Base-by-base conservation (phyloP, 768 basidiomycete species). In the Lentinula detonsa region DNA sequence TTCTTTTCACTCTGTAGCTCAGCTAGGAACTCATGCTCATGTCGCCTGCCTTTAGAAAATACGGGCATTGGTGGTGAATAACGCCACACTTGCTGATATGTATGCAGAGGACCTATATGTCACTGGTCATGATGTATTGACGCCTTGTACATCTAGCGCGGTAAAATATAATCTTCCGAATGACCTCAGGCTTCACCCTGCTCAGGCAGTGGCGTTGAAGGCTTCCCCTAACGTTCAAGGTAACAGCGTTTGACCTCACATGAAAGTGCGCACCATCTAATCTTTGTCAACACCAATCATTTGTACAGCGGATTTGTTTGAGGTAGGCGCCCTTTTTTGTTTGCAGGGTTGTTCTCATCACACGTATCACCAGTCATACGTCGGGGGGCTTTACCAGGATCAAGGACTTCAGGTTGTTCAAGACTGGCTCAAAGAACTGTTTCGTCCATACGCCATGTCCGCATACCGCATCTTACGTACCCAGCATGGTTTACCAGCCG, bases 321-420 rank as follows among this genome's bases (percentile, higher is more conserved):
- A 93, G 81, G 90, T 88, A 65, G 76, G 28, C 50, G 55, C 37
- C 50, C 23, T 9, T 53, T 35, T 43, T 43, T 3, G 59, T 9
- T 39, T 51, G 13, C 16, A 5, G 37, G 43, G 13, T 13, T 37
- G 43, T n/a, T 23, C 6, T 28, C 39, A 33, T n/a, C 43, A 23
- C 39, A 21, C 8, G 13, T 10, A 49, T 61, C 31, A 51, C 37
- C 64, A 93, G 90, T 82, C 91, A 2, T 93, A 86, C 69, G 81
- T 92, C 34, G 91, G 90, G 90, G 91, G 90, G 0, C 73, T 93
- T 16, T 91, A 82, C 74, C 70, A 79, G 52, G 90, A 91, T 58
- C 84, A 86, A 66, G 90, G 88, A 28, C 76, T 91, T 43, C 71
- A 77, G 0, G 74, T 70, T 5, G 83, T 85, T 48, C 76, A 77